A percentile compares a stretch with the other conserved stretches of the same genome.
Conservation (phyloP, 805 yeast genomes). For the Saturnispora gosingensis region DNA sequence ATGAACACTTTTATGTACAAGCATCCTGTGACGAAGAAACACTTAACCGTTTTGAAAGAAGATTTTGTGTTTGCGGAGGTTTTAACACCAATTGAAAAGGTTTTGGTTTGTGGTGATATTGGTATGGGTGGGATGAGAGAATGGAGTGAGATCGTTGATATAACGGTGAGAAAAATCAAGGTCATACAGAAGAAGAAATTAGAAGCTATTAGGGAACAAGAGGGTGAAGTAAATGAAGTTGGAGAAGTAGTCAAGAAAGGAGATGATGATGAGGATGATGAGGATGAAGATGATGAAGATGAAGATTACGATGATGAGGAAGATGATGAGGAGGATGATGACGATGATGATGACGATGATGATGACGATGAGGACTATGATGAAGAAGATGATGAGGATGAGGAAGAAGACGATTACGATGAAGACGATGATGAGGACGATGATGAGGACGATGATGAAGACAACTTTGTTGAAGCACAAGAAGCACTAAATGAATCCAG, state of each 20-base stretch:
- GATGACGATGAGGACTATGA: slow-evolving; percentile 17
- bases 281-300: slow-evolving; percentile 33
- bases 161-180: slow-evolving; percentile 62
- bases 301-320: slow-evolving; percentile 32
- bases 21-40: slow-evolving; percentile 80
- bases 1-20: slow-evolving; percentile 92
- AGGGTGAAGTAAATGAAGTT: slow-evolving; percentile 41
- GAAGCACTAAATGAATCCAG: background rate
- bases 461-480: slow-evolving; percentile 4
- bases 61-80: slow-evolving; percentile 95
- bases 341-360: slow-evolving; percentile 30
- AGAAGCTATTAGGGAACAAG: slow-evolving; percentile 29
- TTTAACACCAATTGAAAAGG: slow-evolving; percentile 91
- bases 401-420: slow-evolving; percentile 32
- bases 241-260: slow-evolving; percentile 35
- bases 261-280: slow-evolving; percentile 35
- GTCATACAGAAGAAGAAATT: slow-evolving; percentile 46
- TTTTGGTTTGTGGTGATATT: slow-evolving; percentile 89
- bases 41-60: slow-evolving; percentile 63
- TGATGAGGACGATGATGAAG: slow-evolving; percentile 20
- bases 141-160: slow-evolving; percentile 87
- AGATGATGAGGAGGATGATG: slow-evolving; percentile 35
- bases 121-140: slow-evolving; percentile 99
- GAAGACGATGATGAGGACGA: slow-evolving; percentile 33
- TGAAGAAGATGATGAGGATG: slow-evolving; percentile 29